Evolutionary conservation across 2,329 filamentous ascomycete species (phyloP).

Genomic region (Leptosphaerulina australis): DNA sequence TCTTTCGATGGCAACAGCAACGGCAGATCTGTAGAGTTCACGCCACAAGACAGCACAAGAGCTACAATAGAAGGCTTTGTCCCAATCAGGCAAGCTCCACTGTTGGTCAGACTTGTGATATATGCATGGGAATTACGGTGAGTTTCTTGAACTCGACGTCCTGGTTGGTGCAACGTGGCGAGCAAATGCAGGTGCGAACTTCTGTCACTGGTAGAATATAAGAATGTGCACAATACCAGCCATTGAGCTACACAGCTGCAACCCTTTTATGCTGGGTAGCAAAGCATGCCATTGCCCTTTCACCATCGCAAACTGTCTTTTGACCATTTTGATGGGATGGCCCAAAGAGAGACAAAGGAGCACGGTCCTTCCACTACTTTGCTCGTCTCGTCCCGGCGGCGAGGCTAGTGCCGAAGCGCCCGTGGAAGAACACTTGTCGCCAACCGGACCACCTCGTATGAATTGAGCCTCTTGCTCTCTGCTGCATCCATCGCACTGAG

Average conservation of each 20-base stretch:
- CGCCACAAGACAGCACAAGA: slow-evolving; percentile 3
- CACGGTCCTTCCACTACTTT: slow-evolving; percentile 1
- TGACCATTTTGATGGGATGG: slow-evolving; percentile 12
- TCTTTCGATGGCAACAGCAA: neutral
- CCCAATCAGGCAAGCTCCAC: neutral
- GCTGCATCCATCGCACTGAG: neutral
- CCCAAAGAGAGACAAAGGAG: slow-evolving; percentile 8
- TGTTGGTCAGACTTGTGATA: slow-evolving; percentile 4
- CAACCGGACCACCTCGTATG: neutral
- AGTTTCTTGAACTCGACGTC: slow-evolving; percentile 1
- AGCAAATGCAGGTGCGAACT: slow-evolving; percentile 18
- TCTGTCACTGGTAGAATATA: slow-evolving; percentile 20
- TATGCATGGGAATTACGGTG: slow-evolving; percentile 11
- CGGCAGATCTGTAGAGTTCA: neutral
- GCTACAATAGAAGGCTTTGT: neutral
- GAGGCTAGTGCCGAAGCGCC: slow-evolving; percentile 11
- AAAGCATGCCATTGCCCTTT: slow-evolving; percentile 9
- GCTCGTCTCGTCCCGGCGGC: slow-evolving; percentile 7
- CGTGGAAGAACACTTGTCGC: slow-evolving; percentile 13
- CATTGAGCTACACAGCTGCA: slow-evolving; percentile 20
- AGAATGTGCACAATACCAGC: slow-evolving; percentile 19
- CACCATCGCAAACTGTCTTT: slow-evolving; percentile 8
- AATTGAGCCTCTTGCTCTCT: slow-evolving; percentile 2
- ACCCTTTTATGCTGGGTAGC: slow-evolving; percentile 15
- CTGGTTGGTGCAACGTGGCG: slow-evolving; percentile 21